Base-by-base conservation (phyloP, 2,329 filamentous ascomycete species). In the Nothopassalora personata region DNA sequence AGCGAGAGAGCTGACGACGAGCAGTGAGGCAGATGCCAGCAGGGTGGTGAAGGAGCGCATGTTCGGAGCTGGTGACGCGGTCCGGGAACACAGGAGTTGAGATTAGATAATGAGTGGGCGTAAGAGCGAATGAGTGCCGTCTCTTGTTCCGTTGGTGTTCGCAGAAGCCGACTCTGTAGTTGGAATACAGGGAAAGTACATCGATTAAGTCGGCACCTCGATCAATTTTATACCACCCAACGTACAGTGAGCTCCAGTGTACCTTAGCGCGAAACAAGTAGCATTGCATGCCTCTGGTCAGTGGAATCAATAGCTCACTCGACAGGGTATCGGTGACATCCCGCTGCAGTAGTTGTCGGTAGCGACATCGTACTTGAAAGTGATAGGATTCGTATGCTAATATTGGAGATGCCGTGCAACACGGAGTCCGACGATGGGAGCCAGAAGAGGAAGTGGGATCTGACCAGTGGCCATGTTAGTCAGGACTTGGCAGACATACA, bases 1-100 rank as follows among this genome's bases (percentile, higher is more conserved):
- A 11, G 58, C 64, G 49, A 64, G 55, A 27, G 53, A 54, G 55
- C 51, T 53, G 43, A 56, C 39, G 18, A 56, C 56, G 34, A 61
- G 50, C 48, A 58, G 39, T 46, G 58, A 56, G 54, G 54, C 57
- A 30, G 61, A 53, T 34, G 61, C 59, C 57, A 64, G 28, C 53
- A 66, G 33, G 45, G 61, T 56, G 49, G 59, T 60, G 60, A 59
- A 66, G 49, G 59, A 62, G 43, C 60, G 66, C 67, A 69, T 69
- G 11, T 62, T 65, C 39, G 55, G 51, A 48, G 56, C 31, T 52
- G 50, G 36, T 59, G 27, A 47, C 45, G 53, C 51, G 53, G 28
- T 31, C 33, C 36, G 58, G 36, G 48, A 33, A n/a, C 48, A 56
- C 53, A 56, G 54, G 48, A 23, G 23, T 48, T 18, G 53, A 53